A percentile compares a stretch with the other conserved stretches of the same genome.
Conservation (phyloP, 1,139 yeast genomes). For the Candida dubliniensis region DNA sequence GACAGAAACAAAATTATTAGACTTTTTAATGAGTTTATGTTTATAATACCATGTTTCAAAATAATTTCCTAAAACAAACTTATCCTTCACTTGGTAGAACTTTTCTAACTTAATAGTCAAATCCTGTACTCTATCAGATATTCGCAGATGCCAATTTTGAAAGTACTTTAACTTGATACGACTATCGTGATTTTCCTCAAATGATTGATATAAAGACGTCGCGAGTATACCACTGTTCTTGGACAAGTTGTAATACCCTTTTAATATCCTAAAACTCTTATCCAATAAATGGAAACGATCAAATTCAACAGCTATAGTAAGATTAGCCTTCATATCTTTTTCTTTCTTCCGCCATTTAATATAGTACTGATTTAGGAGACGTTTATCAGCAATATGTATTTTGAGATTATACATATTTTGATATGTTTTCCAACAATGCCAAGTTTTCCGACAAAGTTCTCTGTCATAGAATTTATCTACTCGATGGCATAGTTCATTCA, state of each 20-base stretch:
- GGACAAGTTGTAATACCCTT: background rate
- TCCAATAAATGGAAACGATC: constrained; percentile 1
- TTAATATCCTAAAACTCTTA: constrained; percentile 3
- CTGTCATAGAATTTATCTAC: constrained; percentile 3
- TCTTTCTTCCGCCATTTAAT: background rate
- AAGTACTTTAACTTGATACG: background rate
- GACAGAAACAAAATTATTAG: constrained; percentile 9
- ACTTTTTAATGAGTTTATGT: constrained; percentile 7
- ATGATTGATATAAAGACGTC: background rate
- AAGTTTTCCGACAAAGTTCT: background rate
- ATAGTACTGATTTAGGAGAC: constrained; percentile 1
- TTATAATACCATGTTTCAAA: constrained; percentile 19
- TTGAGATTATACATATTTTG: background rate
- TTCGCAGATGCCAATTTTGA: background rate
- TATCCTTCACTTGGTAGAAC: constrained; percentile 12
- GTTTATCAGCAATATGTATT: background rate
- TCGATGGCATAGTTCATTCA: background rate
- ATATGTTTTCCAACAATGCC: constrained; percentile 5
- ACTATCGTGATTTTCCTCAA: constrained; percentile 1
- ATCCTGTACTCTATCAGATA: background rate
- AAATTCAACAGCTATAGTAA: background rate
- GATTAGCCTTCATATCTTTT: background rate
- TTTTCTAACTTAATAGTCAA: constrained; percentile 15
- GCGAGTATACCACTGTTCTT: background rate
- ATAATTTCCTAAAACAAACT: constrained; percentile 15